Evolutionary conservation across 2,329 filamentous ascomycete genomes (phyloP).

Genomic region (Sporothrix curviconia): DNA sequence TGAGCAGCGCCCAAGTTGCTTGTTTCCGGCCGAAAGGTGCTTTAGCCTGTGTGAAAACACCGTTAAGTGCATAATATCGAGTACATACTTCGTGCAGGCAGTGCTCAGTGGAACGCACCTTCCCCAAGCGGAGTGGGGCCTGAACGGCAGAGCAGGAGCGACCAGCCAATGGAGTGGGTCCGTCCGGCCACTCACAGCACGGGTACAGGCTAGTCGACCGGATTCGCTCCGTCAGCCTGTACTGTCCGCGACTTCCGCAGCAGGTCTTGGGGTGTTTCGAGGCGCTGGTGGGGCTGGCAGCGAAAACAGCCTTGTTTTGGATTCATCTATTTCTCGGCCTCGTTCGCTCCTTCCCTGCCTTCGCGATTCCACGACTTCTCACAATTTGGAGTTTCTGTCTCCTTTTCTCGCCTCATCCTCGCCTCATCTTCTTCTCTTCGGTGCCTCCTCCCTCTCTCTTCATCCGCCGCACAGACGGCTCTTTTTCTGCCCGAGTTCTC

Average conservation of each 20-base stretch:
- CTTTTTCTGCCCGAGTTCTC: no score
- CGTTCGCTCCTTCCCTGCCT: not conserved
- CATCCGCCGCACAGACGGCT: no score
- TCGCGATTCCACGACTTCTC: not conserved
- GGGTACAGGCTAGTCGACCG: conserved; percentile 2
- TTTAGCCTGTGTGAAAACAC: no score
- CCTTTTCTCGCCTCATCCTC: not conserved
- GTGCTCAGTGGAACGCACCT: not conserved
- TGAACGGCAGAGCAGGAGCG: not conserved
- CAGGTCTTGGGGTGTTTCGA: not conserved
- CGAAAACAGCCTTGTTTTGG: conserved; percentile 7
- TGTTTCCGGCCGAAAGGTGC: not conserved
- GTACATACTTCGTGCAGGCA: no score
- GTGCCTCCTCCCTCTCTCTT: not conserved
- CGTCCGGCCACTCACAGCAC: not conserved
- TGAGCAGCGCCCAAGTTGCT: not conserved
- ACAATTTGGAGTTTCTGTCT: no score
- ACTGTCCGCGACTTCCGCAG: conserved; percentile 5
- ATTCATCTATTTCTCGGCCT: not conserved
- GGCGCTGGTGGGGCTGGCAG: not conserved
- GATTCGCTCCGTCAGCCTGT: not conserved
- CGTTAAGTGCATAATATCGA: no score
- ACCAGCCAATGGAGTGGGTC: not conserved
- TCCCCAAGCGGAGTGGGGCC: not conserved
- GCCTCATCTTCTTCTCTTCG: not conserved